Base-by-base conservation (phyloP, 2,329 filamentous ascomycete species). In the Ceratocystis huliohia region DNA sequence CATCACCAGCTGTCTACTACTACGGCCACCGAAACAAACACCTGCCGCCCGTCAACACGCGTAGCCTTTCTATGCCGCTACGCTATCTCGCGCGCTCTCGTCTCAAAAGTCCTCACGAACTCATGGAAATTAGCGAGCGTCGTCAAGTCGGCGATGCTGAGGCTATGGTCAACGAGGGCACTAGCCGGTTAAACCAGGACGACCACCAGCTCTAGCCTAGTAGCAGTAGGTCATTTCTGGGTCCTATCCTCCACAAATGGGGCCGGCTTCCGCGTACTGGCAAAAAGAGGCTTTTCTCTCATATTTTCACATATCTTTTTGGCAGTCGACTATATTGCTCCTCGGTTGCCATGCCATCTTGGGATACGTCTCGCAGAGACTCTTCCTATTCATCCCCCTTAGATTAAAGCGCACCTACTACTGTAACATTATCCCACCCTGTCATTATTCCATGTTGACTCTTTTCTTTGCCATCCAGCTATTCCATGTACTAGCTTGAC, bases 71-170 rank as follows among this genome's bases (percentile, higher is more conserved):
- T 83, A 80, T 81, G 72, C 79, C 79, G 73, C 77, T 82, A 63
- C 85, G 75, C 71, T 80, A 77, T 72, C 77, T 77, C 73, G 77
- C 87, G 77, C 84, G 87, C 73, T 85, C 91, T 74, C 87, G 86
- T 73, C 82, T 89, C 71, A 85, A 83, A 72, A 68, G 66, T 33
- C 66, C 64, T 22, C 66, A 66, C 37, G 67, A 64, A 33, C 82
- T 80, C 70, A 78, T 84, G 69, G 92, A 96, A 77, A 82, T 96
- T 68, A 89, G 88, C 68, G 90, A 93, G 78, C 82, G 92, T 70
- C 88, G 89, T 76, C 92, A 96, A 78, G 92, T 96, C 66, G 92
- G 91, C 69, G 92, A 96, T 78, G 87, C 87, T 66, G 89, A 90
- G 77, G 85, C 84, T 73, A 82, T 91, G 79, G 81, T 93, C 72